These are phyloP conservation scores for Aurinia saxatilis DNA, from an alignment of 345 rosid genomes.

Conservation along the genomic window DNA sequence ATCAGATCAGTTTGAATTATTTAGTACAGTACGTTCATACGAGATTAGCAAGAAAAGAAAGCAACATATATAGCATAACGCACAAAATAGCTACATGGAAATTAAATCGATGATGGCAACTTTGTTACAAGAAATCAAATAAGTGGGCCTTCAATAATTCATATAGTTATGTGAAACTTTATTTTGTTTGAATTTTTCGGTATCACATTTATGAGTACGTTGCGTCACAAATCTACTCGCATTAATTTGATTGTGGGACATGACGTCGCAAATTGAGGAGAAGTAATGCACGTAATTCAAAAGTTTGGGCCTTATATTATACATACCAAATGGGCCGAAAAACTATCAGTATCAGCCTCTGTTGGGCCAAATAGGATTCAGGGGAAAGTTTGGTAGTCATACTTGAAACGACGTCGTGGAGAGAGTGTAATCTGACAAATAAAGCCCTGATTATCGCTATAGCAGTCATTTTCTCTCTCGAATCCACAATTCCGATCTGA, in stretches of 20 bases:
- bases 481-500: slow-evolving; percentile 19
- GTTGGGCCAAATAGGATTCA: neutral
- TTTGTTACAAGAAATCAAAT: neutral
- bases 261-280: neutral
- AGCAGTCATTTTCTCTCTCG: slow-evolving; percentile 20
- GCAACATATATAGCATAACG: neutral
- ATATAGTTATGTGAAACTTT: neutral
- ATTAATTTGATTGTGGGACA: neutral
- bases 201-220: slow-evolving; percentile 13
- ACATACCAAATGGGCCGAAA: neutral
- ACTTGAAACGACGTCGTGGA: slow-evolving; percentile 5
- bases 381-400: slow-evolving; percentile 1
- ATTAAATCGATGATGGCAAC: neutral
- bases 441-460: slow-evolving; percentile 18
- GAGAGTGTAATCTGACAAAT: neutral
- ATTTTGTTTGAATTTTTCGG: neutral
- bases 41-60: neutral
- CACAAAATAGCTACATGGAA: too few relatives aligned
- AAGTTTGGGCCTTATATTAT: neutral
- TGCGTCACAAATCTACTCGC: neutral
- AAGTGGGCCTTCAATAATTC: neutral
- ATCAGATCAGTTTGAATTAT: neutral
- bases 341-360: neutral
- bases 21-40: neutral
- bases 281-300: neutral